These are phyloP conservation scores for Hypoxylon subgilvum DNA, from an alignment of 495 filamentous ascomycete genomes.

Conservation along the genomic window DNA sequence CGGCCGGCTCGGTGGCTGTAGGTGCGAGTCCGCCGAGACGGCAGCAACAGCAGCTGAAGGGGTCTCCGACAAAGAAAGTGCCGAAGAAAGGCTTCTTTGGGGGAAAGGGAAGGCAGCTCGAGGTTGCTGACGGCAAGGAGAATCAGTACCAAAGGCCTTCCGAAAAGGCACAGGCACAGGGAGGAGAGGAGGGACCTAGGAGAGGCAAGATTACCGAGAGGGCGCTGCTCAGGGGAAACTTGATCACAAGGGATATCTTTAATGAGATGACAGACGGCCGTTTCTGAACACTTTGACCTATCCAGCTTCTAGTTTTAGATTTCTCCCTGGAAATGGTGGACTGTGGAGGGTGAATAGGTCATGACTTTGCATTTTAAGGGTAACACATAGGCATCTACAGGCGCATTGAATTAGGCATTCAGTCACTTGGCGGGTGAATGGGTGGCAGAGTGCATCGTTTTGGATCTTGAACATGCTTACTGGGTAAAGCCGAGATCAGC, in stretches of 20 bases:
- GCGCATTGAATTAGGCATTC: too few relatives aligned
- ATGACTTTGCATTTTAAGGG: too few relatives aligned
- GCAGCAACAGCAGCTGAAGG: not conserved
- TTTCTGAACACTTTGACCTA: slow-evolving; percentile 23
- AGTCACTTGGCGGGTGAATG: too few relatives aligned
- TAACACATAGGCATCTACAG: too few relatives aligned
- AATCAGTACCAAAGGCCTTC: slow-evolving; percentile 30
- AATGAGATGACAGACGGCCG: slow-evolving; percentile 54
- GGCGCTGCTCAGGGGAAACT: slow-evolving; percentile 48
- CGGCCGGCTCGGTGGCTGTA: slow-evolving; percentile 1
- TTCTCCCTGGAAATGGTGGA: too few relatives aligned
- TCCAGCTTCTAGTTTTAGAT: not conserved
- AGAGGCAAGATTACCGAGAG: slow-evolving; percentile 47
- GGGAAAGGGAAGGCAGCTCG: not conserved
- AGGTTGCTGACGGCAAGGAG: slow-evolving; percentile 36
- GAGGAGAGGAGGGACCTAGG: slow-evolving; percentile 21
- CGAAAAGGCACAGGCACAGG: not conserved
- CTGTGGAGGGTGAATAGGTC: too few relatives aligned
- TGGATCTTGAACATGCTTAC: too few relatives aligned
- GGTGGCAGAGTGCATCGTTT: too few relatives aligned
- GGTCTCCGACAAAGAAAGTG: slow-evolving; percentile 21
- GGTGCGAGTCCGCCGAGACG: not conserved
- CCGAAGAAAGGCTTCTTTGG: slow-evolving; percentile 22
- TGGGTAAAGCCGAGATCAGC: too few relatives aligned
- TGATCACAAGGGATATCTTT: slow-evolving; percentile 55